These are phyloP conservation scores for Neurospora discreta DNA, from an alignment of 495 filamentous ascomycete species.

Conservation along the genomic window DNA sequence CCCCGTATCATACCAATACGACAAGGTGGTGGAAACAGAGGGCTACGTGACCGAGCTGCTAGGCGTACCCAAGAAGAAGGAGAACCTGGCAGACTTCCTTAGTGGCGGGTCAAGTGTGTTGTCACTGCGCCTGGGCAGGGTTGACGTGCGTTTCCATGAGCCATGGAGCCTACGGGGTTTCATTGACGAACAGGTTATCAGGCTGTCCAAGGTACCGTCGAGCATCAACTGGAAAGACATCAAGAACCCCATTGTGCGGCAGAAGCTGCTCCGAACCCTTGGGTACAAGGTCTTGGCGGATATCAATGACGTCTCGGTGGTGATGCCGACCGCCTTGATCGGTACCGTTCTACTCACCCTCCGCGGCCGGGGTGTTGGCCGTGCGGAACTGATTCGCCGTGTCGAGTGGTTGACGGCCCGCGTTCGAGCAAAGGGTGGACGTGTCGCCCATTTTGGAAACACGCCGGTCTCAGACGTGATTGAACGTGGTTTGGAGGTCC, in stretches of 20 bases:
- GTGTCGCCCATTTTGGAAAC: constrained; percentile 86
- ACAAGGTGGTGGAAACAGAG: constrained; percentile 97
- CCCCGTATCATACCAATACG: constrained; percentile 93
- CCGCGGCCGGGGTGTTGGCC: constrained; percentile 83
- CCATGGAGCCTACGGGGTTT: constrained; percentile 84
- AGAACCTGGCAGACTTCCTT: constrained; percentile 81
- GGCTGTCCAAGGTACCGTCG: constrained; percentile 28
- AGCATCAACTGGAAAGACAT: constrained; percentile 27
- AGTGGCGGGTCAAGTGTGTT: constrained; percentile 75
- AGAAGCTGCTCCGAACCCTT: constrained; percentile 65
- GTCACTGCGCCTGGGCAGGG: constrained; percentile 76
- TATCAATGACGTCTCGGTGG: constrained; percentile 91
- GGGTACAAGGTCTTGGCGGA: constrained; percentile 87
- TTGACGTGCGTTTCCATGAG: constrained; percentile 91
- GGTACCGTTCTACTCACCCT: constrained; percentile 89
- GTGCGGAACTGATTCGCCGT: constrained; percentile 69
- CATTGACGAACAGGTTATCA: constrained; percentile 58
- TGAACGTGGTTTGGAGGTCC: constrained; percentile 77
- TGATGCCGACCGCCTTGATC: constrained; percentile 94
- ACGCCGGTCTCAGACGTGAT: constrained; percentile 71
- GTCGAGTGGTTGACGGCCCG: constrained; percentile 83
- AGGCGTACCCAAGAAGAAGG: constrained; percentile 87
- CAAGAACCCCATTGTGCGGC: constrained; percentile 32
- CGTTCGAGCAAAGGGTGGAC: constrained; percentile 72
- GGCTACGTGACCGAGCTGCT: constrained; percentile 91